Percentiles rank a stretch among this genome's conserved stretches.
Evolutionary conservation across 2,329 filamentous ascomycete genomes (phyloP).

Genomic region (Colletotrichum sidae): DNA sequence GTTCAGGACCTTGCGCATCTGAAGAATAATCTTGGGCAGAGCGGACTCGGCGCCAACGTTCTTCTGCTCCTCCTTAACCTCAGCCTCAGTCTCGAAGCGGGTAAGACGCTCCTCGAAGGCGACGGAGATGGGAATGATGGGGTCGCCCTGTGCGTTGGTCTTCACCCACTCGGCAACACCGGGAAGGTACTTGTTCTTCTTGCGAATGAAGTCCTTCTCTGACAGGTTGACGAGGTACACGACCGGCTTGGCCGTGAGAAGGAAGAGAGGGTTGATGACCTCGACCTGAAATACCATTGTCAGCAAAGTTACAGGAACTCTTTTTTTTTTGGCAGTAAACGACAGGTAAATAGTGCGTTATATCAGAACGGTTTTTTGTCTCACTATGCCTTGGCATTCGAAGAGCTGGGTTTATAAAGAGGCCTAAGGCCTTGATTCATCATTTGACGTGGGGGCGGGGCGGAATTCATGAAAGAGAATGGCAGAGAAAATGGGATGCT

Average conservation of each 20-base stretch:
- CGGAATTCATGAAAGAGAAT: constrained; percentile 17
- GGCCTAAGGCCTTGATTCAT: constrained; percentile 98
- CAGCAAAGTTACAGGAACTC: constrained; percentile 42
- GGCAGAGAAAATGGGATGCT: constrained; percentile 40
- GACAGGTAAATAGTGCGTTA: constrained; percentile 31
- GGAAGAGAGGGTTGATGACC: constrained; percentile 95
- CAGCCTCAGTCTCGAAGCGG: constrained; percentile 80
- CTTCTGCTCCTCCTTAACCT: constrained; percentile 88
- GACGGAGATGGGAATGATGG: constrained; percentile 93
- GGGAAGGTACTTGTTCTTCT: constrained; percentile 99
- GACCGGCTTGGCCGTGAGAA: constrained; percentile 95
- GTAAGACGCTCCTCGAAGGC: constrained; percentile 93
- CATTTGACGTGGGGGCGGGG: constrained; percentile 66
- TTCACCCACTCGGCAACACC: constrained; percentile 98
- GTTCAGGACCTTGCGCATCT: constrained; percentile 93
- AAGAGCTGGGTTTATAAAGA: constrained; percentile 99
- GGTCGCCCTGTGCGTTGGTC: constrained; percentile 86
- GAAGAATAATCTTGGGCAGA: constrained; percentile 89
- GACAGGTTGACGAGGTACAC: constrained; percentile 98
- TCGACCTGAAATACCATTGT: constrained; percentile 76
- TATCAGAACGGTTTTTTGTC: constrained; percentile 68
- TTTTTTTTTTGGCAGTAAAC: constrained; percentile 36
- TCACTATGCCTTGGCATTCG: constrained; percentile 91
- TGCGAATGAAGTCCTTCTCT: constrained; percentile 95
- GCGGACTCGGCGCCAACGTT: constrained; percentile 86